Base-by-base conservation (phyloP, 495 filamentous ascomycete genomes). In the Rusavskia elegans region DNA sequence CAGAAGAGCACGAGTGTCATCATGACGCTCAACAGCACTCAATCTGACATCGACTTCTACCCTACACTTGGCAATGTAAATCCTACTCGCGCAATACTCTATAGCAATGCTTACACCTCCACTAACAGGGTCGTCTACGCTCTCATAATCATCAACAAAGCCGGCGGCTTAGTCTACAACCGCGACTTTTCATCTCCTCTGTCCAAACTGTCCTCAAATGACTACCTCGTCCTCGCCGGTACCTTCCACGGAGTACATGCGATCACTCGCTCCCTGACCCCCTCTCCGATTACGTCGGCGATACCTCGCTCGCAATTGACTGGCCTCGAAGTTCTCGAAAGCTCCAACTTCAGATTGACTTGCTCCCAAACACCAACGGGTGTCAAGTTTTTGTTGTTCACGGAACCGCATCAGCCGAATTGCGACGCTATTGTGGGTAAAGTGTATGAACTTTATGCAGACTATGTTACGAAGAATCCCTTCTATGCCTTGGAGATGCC, bases 391-490 rank as follows among this genome's bases (percentile, higher is more conserved):
- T 71, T 98, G 49, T 71, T 98, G 19, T 95, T 98, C 61, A 95
- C 93, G 38, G 89, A 95, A 64, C 90, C 89, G 23, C 75, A 84
- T 53, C 90, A 94, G 67, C 78, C 81, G 50, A 93, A 92, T 64
- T 79, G 93, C 25, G 92, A 96, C 59, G 70, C 75, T 9, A 80
- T 90, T 38, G 79, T 92, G 59, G 73, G 76, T 58, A 83, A 79
- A 63, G 79, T 96, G 48, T 97, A 98, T 67, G 92, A 97, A 66
- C 69, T 97, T 48, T 98, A 96, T 68, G 78, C 85, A 32, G 93
- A 98, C 68, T 96, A 84, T 67, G 92, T 97, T 59, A 95, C 95
- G 88, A 97, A 97, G 74, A 98, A 97, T 67, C 93, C 93, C 10
- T 98, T 98, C 62, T 97, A 97, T 68, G 85, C 89, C 64, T 73